Evolutionary conservation across 208 protist species (phyloP).

Genomic region (Tritrichomonas musculus): DNA sequence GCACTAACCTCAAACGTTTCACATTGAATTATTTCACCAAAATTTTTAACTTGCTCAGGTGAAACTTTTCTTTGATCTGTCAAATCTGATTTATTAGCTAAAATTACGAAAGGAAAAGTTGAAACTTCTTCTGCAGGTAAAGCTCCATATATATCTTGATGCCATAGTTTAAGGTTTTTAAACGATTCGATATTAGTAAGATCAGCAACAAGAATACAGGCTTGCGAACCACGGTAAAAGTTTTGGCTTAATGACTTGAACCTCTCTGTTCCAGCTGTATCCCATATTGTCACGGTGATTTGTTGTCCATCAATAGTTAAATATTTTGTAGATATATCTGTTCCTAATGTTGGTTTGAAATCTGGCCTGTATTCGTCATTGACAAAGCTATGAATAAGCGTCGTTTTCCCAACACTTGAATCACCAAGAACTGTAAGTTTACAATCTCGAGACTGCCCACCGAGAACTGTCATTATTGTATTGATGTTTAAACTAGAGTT

Average conservation of each 20-base stretch:
- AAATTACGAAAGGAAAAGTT: not conserved
- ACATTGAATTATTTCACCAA: no score
- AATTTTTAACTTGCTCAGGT: not conserved
- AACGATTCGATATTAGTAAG: not conserved
- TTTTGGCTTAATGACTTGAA: not conserved
- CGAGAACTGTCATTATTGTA: no score
- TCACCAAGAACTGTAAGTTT: not conserved
- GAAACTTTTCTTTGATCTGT: not conserved
- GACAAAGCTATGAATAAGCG: not conserved
- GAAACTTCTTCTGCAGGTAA: not conserved
- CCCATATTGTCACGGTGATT: not conserved
- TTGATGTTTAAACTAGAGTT: no score
- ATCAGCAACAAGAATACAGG: not conserved
- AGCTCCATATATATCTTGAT: not conserved
- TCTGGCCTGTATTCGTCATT: not conserved
- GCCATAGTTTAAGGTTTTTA: not conserved
- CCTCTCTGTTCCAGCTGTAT: not conserved
- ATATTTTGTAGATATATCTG: not conserved
- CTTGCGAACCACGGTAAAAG: not conserved
- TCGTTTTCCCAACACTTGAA: not conserved
- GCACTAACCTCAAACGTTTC: not conserved
- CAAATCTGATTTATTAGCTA: not conserved
- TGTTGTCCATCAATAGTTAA: not conserved
- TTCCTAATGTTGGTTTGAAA: not conserved
- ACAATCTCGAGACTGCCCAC: not conserved